phyloP scores from a whole-genome alignment of 805 yeast genomes.

The Limtongia smithiae region DNA sequence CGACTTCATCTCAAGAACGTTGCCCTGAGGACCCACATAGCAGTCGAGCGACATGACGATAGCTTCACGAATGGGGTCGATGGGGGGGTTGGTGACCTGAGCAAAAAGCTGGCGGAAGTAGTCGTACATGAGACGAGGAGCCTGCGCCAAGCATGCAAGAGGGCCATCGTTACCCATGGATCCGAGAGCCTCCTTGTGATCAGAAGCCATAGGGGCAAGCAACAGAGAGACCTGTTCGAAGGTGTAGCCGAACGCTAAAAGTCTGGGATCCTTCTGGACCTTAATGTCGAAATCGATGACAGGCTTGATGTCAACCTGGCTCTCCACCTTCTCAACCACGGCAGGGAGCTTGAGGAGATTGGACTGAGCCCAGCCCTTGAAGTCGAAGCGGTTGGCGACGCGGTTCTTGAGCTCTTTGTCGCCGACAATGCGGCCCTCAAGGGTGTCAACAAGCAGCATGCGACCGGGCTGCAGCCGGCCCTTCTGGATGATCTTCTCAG shows the following conservation, averaged over 20 bases:
- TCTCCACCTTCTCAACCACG: conserved; percentile 55
- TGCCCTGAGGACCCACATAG: conserved; percentile 98
- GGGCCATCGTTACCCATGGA: conserved; percentile 99
- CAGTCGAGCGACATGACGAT: conserved; percentile 97
- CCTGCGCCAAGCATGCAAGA: conserved; percentile 88
- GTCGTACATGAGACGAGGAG: conserved; percentile 85
- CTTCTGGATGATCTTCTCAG: conserved; percentile 77
- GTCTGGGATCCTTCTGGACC: conserved; percentile 77
- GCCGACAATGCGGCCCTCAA: conserved; percentile 88
- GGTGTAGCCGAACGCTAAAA: conserved; percentile 88
- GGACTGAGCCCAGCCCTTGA: conserved; percentile 88
- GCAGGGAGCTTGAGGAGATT: conserved; percentile 82
- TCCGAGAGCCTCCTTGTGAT: conserved; percentile 91
- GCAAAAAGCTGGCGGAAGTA: conserved; percentile 96
- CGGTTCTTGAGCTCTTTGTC: conserved; percentile 79
- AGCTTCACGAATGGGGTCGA: conserved; percentile 94
- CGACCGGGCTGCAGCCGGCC: conserved; percentile 96
- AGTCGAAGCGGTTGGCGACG: conserved; percentile 80
- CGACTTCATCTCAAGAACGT: conserved; percentile 86
- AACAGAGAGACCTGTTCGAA: conserved; percentile 82
- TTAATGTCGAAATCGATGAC: conserved; percentile 35
- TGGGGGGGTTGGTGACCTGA: conserved; percentile 98
- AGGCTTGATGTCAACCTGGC: conserved; percentile 33
- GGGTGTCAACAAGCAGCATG: conserved; percentile 91
- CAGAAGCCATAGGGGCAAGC: conserved; percentile 88